These are phyloP conservation scores for Dendrostoma leiphaemia DNA, from an alignment of 2,329 filamentous ascomycete genomes.

Conservation along the genomic window DNA sequence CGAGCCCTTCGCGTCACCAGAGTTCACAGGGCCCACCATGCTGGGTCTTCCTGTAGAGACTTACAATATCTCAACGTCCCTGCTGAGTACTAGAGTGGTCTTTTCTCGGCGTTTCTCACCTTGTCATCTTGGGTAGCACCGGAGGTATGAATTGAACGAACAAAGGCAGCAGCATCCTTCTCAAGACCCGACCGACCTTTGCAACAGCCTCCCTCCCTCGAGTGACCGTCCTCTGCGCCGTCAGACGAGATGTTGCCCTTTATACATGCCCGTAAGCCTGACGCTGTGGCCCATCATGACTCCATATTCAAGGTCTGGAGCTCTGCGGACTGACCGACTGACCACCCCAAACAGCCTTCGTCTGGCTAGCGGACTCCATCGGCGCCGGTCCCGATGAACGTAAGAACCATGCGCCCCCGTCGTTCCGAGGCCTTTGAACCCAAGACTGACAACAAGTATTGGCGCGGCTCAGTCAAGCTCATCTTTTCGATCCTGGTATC, in stretches of 20 bases:
- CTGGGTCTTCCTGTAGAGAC: no score
- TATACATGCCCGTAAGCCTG: conserved; percentile 30
- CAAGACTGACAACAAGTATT: neutral
- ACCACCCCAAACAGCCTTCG: conserved; percentile 36
- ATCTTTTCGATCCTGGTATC: conserved; percentile 87
- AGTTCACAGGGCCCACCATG: no score
- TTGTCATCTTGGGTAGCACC: neutral
- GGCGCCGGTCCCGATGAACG: conserved; percentile 46
- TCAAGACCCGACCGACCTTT: neutral
- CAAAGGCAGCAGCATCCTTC: neutral
- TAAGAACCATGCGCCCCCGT: conserved; percentile 26
- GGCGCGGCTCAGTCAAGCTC: conserved; percentile 74
- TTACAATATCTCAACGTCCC: neutral
- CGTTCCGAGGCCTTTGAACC: neutral
- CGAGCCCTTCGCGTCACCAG: no score
- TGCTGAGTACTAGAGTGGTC: no score
- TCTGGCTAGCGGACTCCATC: conserved; percentile 37
- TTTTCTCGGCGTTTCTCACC: no score
- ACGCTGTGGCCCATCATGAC: no score
- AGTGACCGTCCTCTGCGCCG: neutral
- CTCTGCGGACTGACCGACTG: conserved; percentile 18
- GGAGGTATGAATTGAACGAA: conserved; percentile 17
- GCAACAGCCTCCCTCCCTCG: neutral
- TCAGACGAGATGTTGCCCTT: conserved; percentile 30
- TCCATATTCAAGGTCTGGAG: neutral